These are phyloP conservation scores for Boletellus ananas DNA, from an alignment of 768 basidiomycete genomes.

Conservation along the genomic window DNA sequence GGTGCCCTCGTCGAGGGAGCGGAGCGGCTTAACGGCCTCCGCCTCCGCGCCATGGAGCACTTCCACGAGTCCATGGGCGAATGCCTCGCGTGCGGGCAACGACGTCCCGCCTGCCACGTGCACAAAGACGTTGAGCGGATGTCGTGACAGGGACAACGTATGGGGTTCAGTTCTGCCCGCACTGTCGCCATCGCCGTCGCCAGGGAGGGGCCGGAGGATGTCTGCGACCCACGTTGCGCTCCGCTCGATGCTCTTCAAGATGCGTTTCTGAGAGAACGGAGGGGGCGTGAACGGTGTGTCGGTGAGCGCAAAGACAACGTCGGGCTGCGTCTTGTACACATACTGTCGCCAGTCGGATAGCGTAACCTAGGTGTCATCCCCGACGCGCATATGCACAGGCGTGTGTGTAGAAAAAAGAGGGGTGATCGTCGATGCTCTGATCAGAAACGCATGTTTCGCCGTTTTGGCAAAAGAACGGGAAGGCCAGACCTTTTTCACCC, in stretches of 20 bases:
- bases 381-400: not conserved
- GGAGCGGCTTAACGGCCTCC: conserved; percentile 46
- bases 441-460: not conserved
- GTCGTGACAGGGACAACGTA: conserved; percentile 1
- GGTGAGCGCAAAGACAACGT: conserved; percentile 65
- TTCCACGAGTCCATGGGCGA: conserved; percentile 56
- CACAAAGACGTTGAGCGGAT: conserved; percentile 52
- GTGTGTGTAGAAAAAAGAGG: not conserved
- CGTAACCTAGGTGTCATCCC: conserved; percentile 41
- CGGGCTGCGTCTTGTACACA: conserved; percentile 52
- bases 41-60: conserved; percentile 53
- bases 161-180: not conserved
- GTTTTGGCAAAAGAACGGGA: not conserved
- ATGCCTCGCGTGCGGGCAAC: conserved; percentile 56
- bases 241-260: conserved; percentile 72
- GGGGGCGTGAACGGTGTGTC: conserved; percentile 65
- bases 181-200: not conserved
- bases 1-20: conserved; percentile 63
- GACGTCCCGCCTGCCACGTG: conserved; percentile 65
- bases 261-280: conserved; percentile 73
- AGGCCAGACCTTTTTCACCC: conserved; percentile 60
- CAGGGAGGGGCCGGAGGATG: conserved; percentile 39
- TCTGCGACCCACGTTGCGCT: conserved; percentile 60
- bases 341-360: conserved; percentile 54
- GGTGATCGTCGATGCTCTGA: not conserved